Conservation (phyloP, 805 yeast genomes). For the Schwanniomyces sp. region DNA sequence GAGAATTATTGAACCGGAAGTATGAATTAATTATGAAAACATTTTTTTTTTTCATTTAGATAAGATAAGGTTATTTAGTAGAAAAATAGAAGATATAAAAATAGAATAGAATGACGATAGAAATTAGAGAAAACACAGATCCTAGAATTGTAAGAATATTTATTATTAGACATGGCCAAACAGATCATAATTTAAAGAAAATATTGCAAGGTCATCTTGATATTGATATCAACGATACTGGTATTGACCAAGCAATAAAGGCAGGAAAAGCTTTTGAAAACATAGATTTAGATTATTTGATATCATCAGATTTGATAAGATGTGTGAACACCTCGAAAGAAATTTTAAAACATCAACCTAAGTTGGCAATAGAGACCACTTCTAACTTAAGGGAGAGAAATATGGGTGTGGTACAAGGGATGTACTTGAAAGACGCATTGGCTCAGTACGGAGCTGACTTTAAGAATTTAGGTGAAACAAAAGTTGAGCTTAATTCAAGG, state of each 20-base stretch:
- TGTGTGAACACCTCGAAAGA: slow-evolving; percentile 59
- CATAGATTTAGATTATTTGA: slow-evolving; percentile 44
- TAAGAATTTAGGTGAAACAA: slow-evolving; percentile 66
- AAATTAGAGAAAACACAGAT: slow-evolving; percentile 29
- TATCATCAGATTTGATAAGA: slow-evolving; percentile 55
- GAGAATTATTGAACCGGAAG: no score
- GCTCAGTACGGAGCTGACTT: slow-evolving; percentile 56
- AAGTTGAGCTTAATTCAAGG: slow-evolving; percentile 46
- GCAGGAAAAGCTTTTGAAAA: slow-evolving; percentile 48
- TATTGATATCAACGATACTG: slow-evolving; percentile 60
- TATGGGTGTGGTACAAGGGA: slow-evolving; percentile 79
- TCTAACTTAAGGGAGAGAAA: slow-evolving; percentile 62
- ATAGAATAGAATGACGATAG: slow-evolving; percentile 4
- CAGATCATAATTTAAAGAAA: slow-evolving; percentile 66
- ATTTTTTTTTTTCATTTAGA: not conserved
- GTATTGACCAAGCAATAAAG: slow-evolving; percentile 56
- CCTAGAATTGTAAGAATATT: slow-evolving; percentile 47
- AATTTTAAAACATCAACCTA: slow-evolving; percentile 27
- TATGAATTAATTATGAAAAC: no score
- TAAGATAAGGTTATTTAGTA: not conserved
- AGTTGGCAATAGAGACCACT: slow-evolving; percentile 28
- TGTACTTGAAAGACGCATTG: slow-evolving; percentile 67
- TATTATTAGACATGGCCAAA: slow-evolving; percentile 82
- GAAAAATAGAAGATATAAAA: not conserved
- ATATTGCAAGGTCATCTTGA: slow-evolving; percentile 80